Percentiles rank a stretch among this genome's conserved stretches.
phyloP scores from a whole-genome alignment of 2,329 filamentous ascomycete genomes.

The Samsoniella hepiali region DNA sequence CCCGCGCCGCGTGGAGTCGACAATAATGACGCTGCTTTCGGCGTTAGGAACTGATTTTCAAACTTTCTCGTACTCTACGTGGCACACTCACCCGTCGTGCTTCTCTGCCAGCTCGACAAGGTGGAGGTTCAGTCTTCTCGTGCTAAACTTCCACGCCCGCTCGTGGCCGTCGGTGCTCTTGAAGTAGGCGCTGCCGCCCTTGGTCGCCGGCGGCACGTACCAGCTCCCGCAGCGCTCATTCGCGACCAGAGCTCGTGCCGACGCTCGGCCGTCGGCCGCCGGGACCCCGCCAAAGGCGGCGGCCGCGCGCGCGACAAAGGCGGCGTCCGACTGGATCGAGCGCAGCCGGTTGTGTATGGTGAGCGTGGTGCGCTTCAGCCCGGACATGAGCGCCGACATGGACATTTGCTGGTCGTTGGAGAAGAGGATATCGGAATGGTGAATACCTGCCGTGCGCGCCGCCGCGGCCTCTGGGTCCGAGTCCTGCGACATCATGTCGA shows the following conservation, averaged over 20 bases:
- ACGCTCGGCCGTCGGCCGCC: background rate
- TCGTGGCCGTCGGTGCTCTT: constrained; percentile 97
- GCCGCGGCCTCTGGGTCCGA: background rate
- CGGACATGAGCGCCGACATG: constrained; percentile 66
- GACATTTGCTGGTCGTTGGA: constrained; percentile 55
- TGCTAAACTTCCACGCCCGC: constrained; percentile 86
- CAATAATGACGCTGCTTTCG: constrained; percentile 64
- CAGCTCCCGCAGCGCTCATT: constrained; percentile 96
- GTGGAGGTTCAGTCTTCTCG: constrained; percentile 79
- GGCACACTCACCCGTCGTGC: constrained; percentile 58
- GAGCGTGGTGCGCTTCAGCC: constrained; percentile 72
- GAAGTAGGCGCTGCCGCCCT: constrained; percentile 81
- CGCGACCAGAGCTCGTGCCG: constrained; percentile 68
- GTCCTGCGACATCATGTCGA: constrained; percentile 3
- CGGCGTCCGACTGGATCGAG: constrained; percentile 74
- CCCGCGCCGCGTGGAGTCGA: constrained; percentile 88
- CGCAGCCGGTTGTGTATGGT: constrained; percentile 76
- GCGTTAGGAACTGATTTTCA: no score
- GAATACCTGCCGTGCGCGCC: constrained; percentile 18
- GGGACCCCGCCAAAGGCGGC: constrained; percentile 37
- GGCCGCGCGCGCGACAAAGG: constrained; percentile 65
- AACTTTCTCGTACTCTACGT: background rate
- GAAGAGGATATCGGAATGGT: constrained; percentile 46
- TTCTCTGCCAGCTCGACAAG: constrained; percentile 65
- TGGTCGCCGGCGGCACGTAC: constrained; percentile 71